Evolutionary conservation across 345 rosid species (phyloP).

Genomic region (Corchorus olitorius): DNA sequence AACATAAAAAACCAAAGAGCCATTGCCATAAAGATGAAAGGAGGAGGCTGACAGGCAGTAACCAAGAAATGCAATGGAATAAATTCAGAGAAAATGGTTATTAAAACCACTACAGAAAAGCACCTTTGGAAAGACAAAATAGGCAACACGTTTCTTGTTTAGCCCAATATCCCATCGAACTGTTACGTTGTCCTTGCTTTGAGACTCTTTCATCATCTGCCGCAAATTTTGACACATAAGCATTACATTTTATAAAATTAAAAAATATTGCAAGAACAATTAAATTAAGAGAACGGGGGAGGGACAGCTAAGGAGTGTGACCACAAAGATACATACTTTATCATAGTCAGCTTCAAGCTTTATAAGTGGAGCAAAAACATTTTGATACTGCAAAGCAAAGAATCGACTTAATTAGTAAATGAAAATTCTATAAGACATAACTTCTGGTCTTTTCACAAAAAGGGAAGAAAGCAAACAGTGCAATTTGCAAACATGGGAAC

Average conservation of each 20-base stretch:
- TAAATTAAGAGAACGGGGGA: not conserved
- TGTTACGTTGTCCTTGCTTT: constrained; percentile 96
- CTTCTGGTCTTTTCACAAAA: not conserved
- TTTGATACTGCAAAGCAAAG: constrained; percentile 83
- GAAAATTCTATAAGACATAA: not conserved
- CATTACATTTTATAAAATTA: not conserved
- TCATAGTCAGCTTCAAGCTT: constrained; percentile 99
- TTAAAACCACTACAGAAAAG: constrained; percentile 13
- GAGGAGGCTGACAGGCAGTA: no score
- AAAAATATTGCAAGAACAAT: not conserved
- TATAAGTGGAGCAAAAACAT: constrained; percentile 97
- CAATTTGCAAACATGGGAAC: constrained; percentile 34
- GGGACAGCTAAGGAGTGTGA: not conserved
- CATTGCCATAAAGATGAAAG: not conserved
- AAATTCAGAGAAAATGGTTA: constrained; percentile 6
- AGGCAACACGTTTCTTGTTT: constrained; percentile 94
- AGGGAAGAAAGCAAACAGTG: constrained; percentile 7
- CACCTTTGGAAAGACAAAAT: constrained; percentile 97
- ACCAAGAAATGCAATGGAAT: not conserved
- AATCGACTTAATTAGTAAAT: constrained; percentile 8
- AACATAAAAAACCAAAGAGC: constrained; percentile 16
- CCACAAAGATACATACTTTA: constrained; percentile 53
- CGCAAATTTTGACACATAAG: constrained; percentile 21
- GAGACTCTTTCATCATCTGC: constrained; percentile 99
- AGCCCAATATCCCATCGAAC: constrained; percentile 98